Base-by-base conservation (phyloP, 169 alveolate species). In the Sarcocystis neurona region DNA sequence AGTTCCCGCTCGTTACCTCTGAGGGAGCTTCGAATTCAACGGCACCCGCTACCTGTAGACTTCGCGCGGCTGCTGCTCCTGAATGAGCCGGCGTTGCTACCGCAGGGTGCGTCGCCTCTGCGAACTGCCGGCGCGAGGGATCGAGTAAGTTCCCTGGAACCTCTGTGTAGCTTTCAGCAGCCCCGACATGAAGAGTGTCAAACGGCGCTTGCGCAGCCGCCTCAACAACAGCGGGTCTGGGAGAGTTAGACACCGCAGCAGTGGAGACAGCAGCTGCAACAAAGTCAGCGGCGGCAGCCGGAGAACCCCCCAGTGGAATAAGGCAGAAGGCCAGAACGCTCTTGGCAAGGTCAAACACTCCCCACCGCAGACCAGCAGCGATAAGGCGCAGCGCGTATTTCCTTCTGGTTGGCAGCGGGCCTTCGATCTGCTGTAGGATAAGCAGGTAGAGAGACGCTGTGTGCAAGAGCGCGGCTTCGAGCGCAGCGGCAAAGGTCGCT, bases 361-460 rank as follows among this genome's bases (percentile, higher is more conserved):
- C 90, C 4, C 58, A 75, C 43, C 46, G 79, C 15, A 86, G 85
- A 5, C 86, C 90, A 34, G 90, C 90, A 12, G 50, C 77, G 53
- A 86, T 60, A 50, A 86, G 85, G 1, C 86, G 90, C 37, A 86
- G 78, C 58, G 50, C 90, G 58, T 85, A 85, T 39, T 79, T 66
- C 56, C 66, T 32, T 23, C 90, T 47, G 68, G 74, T 85, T 60
- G 56, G 63, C 43, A 86, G 90, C 2, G 85, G 84, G 37, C 90
- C 90, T 79, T 86, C 90, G 43, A 79, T 44, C 18, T 56, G 48
- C 66, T 86, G 90, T 43, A 86, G 77, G 30, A 79, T 78, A 44
- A 86, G 79, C 74, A 86, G 60, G 39, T 86, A 86, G 18, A 86
- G 90, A 41, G 90, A 70, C 34, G 90, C 90, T 34, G 90, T 86